phyloP scores from a whole-genome alignment of 495 filamentous ascomycete genomes.

The Penicillium silybi region DNA sequence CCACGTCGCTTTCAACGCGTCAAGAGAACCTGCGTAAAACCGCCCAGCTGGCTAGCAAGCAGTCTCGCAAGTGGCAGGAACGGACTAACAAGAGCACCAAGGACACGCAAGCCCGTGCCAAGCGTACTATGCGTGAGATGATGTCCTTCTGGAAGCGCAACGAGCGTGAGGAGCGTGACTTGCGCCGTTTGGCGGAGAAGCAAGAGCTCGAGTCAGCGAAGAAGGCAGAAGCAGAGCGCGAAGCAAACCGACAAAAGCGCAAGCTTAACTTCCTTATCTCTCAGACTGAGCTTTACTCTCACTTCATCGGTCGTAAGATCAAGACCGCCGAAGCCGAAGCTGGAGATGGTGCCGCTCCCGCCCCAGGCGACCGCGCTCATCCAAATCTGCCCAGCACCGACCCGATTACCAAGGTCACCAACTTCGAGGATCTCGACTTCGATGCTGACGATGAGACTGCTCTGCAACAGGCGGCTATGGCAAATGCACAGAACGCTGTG shows the following conservation, averaged over 20 bases:
- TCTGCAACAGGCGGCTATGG: constrained; percentile 78
- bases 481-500: constrained; percentile 94
- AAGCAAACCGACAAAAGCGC: constrained; percentile 93
- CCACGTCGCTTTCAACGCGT: constrained; percentile 74
- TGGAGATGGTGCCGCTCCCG: constrained; percentile 67
- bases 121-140: constrained; percentile 99
- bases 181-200: constrained; percentile 88
- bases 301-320: constrained; percentile 99
- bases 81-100: constrained; percentile 98
- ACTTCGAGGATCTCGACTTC: constrained; percentile 93
- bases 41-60: constrained; percentile 92
- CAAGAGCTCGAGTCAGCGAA: constrained; percentile 96
- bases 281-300: constrained; percentile 96
- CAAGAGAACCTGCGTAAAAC: constrained; percentile 95
- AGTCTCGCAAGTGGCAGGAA: constrained; percentile 94
- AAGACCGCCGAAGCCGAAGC: constrained; percentile 93
- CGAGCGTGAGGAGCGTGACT: constrained; percentile 92
- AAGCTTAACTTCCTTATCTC: constrained; percentile 99
- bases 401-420: constrained; percentile 67
- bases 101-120: constrained; percentile 93
- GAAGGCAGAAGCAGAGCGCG: constrained; percentile 93
- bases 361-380: constrained; percentile 42
- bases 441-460: constrained; percentile 88
- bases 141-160: constrained; percentile 99
- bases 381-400: constrained; percentile 56